These are phyloP conservation scores for Phaeodactylum tricornutum DNA, from an alignment of 108 stramenopile genomes.

Conservation along the genomic window DNA sequence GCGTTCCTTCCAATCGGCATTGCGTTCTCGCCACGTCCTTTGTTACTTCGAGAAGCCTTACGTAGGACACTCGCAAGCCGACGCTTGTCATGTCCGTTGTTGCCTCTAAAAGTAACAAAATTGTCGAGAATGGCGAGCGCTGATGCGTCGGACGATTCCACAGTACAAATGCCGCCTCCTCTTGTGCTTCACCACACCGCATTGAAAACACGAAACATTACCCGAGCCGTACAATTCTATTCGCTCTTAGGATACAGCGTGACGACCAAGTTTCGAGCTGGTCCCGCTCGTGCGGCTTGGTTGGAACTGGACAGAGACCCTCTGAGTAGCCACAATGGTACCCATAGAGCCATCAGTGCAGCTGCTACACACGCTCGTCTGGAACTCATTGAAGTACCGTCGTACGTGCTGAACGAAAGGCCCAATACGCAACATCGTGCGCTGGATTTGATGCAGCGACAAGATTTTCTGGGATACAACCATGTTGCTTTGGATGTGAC, in stretches of 20 bases:
- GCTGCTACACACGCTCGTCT: conserved; percentile 18
- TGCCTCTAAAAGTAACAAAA: too few species aligned
- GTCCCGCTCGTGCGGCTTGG: conserved; percentile 73
- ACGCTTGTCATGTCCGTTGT: too few species aligned
- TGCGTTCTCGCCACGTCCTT: too few species aligned
- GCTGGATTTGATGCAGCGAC: conserved; percentile 48
- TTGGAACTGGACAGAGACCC: conserved; percentile 15
- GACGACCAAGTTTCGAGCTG: conserved; percentile 56
- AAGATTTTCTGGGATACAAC: conserved; percentile 67
- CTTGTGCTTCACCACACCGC: conserved; percentile 54
- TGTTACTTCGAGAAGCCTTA: too few species aligned
- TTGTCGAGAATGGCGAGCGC: too few species aligned
- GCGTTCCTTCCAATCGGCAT: too few species aligned
- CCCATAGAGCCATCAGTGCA: conserved; percentile 1
- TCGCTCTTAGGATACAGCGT: conserved; percentile 63
- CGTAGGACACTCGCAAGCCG: too few species aligned
- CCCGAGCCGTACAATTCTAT: conserved; percentile 72
- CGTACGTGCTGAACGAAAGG: conserved; percentile 51
- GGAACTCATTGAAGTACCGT: conserved; percentile 79
- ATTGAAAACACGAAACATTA: conserved; percentile 72
- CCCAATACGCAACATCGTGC: conserved; percentile 55
- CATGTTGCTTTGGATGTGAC: conserved; percentile 79
- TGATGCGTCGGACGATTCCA: too few species aligned
- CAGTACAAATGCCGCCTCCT: too few species aligned
- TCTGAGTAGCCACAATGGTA: not conserved